phyloP scores from a whole-genome alignment of 371 early-diverging fungal species.

The Batkoa obscura region DNA sequence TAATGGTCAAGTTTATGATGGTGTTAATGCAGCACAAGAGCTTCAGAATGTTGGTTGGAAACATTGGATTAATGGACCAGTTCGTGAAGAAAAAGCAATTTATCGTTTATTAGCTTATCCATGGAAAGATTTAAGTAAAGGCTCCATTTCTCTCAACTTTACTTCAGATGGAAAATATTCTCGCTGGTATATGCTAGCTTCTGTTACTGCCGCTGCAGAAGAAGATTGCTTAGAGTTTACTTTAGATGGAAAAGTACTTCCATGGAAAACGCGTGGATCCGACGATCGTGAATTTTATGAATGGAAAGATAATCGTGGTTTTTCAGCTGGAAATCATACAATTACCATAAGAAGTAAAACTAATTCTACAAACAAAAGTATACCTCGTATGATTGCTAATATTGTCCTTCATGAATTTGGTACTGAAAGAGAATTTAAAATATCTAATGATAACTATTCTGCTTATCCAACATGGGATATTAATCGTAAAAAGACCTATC shows the following conservation, averaged over 20 bases:
- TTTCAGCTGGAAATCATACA: constrained; percentile 17
- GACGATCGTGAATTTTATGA: constrained; percentile 27
- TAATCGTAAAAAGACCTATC: constrained; percentile 16
- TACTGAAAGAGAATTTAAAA: constrained; percentile 19
- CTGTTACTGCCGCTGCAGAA: constrained; percentile 25
- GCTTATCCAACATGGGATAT: constrained; percentile 26
- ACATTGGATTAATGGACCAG: constrained; percentile 23
- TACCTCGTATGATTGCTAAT: constrained; percentile 8
- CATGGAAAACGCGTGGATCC: constrained; percentile 22
- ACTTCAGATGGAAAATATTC: constrained; percentile 20
- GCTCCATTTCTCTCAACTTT: constrained; percentile 23
- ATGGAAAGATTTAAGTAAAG: constrained; percentile 32
- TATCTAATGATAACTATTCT: constrained; percentile 20
- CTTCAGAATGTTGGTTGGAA: constrained; percentile 17
- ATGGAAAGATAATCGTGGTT: constrained; percentile 15
- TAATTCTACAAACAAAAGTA: neutral
- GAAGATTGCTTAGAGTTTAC: constrained; percentile 15
- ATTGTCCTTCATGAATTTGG: constrained; percentile 29
- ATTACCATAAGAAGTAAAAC: constrained; percentile 4
- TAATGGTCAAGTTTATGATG: constrained; percentile 33
- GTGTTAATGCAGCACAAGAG: constrained; percentile 23
- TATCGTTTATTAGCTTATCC: constrained; percentile 21
- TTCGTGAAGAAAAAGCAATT: constrained; percentile 19
- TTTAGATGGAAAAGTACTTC: constrained; percentile 21
- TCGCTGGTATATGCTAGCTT: constrained; percentile 24